Conservation (phyloP, 192 early-diverging fungal genomes). For the Coemansia sp. region DNA sequence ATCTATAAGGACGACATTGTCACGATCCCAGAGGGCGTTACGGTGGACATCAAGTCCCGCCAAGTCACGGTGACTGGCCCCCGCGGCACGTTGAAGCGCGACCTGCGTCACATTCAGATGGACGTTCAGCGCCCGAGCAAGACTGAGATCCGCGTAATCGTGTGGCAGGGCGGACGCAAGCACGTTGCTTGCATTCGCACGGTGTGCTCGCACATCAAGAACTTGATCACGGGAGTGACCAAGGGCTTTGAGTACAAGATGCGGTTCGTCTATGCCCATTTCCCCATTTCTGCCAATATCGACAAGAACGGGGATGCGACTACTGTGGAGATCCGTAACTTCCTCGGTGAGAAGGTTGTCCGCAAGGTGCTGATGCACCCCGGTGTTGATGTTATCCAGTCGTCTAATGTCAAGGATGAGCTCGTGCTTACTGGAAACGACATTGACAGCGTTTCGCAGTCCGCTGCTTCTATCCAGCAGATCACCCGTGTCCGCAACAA, state of each 20-base stretch:
- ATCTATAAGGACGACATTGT: conserved; percentile 90
- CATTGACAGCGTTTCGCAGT: conserved; percentile 93
- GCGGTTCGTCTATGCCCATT: conserved; percentile 99
- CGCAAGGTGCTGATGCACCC: conserved; percentile 85
- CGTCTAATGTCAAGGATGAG: conserved; percentile 92
- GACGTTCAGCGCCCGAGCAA: conserved; percentile 76
- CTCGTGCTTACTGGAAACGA: conserved; percentile 92
- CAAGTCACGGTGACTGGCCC: conserved; percentile 86
- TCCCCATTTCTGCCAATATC: conserved; percentile 98
- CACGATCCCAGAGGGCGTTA: conserved; percentile 87
- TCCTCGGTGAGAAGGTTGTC: conserved; percentile 94
- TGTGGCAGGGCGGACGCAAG: conserved; percentile 97
- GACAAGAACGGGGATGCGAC: conserved; percentile 61
- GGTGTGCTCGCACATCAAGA: conserved; percentile 92
- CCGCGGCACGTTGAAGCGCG: conserved; percentile 87
- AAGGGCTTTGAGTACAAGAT: conserved; percentile 99
- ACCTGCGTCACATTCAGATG: conserved; percentile 93
- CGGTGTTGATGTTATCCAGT: conserved; percentile 80
- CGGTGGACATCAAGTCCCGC: conserved; percentile 88
- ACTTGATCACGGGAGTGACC: conserved; percentile 98
- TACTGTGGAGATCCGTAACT: conserved; percentile 97
- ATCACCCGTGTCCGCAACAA: conserved; percentile 94
- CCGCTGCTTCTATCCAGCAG: conserved; percentile 96
- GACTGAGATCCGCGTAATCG: conserved; percentile 80
- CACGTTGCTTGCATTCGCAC: conserved; percentile 99